Conservation (phyloP, 2,329 filamentous ascomycete species). For the Colletotrichum orchidophilum region DNA sequence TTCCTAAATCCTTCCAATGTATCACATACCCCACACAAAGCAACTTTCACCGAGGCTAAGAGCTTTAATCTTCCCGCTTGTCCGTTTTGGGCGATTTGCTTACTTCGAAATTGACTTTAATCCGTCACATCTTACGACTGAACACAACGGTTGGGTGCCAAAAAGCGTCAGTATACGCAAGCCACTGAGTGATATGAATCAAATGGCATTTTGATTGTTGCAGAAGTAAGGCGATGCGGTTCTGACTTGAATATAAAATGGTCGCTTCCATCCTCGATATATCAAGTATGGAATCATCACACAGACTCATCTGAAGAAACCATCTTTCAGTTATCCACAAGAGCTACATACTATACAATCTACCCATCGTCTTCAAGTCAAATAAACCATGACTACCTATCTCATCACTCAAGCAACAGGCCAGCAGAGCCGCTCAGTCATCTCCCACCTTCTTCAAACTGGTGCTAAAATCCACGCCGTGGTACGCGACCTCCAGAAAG, state of each 20-base stretch:
- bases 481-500: conserved; percentile 45
- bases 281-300: not conserved
- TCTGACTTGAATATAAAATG: not conserved
- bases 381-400: conserved; percentile 44
- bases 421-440: conserved; percentile 42
- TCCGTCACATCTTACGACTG: not conserved
- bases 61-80: not conserved
- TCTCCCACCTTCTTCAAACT: conserved; percentile 44
- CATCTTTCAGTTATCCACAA: not conserved
- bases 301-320: not conserved
- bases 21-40: not conserved
- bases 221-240: too few species aligned
- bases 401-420: conserved; percentile 48
- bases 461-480: conserved; percentile 47
- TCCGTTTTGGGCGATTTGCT: not conserved
- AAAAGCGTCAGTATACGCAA: not conserved
- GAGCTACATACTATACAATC: not conserved
- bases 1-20: not conserved
- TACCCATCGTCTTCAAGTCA: not conserved
- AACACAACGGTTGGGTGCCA: not conserved
- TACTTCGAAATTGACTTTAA: not conserved
- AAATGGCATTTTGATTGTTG: not conserved
- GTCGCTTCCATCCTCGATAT: not conserved
- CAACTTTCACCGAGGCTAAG: conserved; percentile 18
- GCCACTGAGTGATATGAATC: not conserved